A percentile compares a stretch with the other conserved stretches of the same genome.
Evolutionary conservation across 208 protist genomes (phyloP).

Genomic region (Angomonas deanei): DNA sequence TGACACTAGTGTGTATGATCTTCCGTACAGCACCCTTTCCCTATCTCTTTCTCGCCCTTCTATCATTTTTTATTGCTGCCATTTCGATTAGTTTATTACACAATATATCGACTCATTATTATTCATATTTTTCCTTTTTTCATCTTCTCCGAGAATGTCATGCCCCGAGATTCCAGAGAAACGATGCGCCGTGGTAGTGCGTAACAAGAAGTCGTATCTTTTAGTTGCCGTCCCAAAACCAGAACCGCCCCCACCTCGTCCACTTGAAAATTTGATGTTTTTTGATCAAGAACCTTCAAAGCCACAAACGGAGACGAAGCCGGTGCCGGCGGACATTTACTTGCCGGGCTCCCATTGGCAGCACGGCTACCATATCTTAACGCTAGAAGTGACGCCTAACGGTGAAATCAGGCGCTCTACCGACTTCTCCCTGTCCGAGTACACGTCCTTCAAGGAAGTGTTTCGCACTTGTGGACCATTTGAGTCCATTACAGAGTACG

Average conservation of each 20-base stretch:
- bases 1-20: no score
- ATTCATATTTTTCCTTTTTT: no score
- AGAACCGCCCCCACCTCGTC: constrained; percentile 15
- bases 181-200: constrained; percentile 50
- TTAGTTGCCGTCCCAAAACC: constrained; percentile 60
- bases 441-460: constrained; percentile 42
- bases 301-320: background rate
- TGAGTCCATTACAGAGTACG: constrained; percentile 46
- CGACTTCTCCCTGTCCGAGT: constrained; percentile 48
- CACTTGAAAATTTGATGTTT: constrained; percentile 62
- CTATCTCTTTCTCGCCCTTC: background rate
- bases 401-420: constrained; percentile 51
- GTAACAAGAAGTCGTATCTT: constrained; percentile 39
- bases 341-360: constrained; percentile 15
- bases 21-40: background rate
- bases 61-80: background rate
- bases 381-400: constrained; percentile 38
- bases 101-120: no score
- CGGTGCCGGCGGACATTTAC: constrained; percentile 22
- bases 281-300: constrained; percentile 35
- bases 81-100: no score
- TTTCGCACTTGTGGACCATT: constrained; percentile 58
- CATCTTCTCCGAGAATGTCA: constrained; percentile 10
- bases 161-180: constrained; percentile 15
- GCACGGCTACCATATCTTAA: constrained; percentile 28